Evolutionary conservation across 192 early-diverging fungal species (phyloP).

Genomic region (Entomortierella parvispora): DNA sequence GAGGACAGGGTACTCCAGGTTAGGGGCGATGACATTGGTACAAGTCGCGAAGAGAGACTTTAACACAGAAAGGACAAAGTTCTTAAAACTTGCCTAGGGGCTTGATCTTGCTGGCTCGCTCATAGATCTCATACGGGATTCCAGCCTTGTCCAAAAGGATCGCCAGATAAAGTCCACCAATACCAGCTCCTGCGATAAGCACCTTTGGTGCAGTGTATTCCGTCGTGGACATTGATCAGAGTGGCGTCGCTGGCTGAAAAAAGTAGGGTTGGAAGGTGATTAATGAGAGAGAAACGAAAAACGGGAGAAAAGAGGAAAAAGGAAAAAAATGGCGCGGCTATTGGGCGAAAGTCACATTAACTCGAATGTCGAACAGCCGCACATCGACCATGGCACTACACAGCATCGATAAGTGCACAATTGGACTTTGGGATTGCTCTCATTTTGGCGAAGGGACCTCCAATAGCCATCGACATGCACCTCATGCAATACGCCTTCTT

Average conservation of each 20-base stretch:
- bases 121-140: slow-evolving; percentile 8
- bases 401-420: no score
- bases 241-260: no score
- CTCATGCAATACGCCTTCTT: no score
- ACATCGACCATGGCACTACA: no score
- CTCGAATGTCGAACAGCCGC: no score
- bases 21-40: not conserved
- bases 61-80: no score
- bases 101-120: slow-evolving; percentile 12
- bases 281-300: not conserved
- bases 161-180: slow-evolving; percentile 5
- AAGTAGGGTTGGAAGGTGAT: no score
- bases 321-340: not conserved
- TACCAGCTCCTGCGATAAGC: slow-evolving; percentile 9
- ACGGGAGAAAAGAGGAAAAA: not conserved
- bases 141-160: slow-evolving; percentile 10
- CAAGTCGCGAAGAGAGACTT: not conserved
- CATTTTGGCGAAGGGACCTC: no score
- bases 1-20: no score
- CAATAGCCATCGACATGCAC: no score
- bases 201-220: slow-evolving; percentile 7
- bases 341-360: no score
- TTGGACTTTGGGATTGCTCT: no score
- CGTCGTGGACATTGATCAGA: not conserved
- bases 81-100: slow-evolving; percentile 1